These are phyloP conservation scores for Plasmodium ovale DNA, from an alignment of 169 alveolate species.

Conservation along the genomic window DNA sequence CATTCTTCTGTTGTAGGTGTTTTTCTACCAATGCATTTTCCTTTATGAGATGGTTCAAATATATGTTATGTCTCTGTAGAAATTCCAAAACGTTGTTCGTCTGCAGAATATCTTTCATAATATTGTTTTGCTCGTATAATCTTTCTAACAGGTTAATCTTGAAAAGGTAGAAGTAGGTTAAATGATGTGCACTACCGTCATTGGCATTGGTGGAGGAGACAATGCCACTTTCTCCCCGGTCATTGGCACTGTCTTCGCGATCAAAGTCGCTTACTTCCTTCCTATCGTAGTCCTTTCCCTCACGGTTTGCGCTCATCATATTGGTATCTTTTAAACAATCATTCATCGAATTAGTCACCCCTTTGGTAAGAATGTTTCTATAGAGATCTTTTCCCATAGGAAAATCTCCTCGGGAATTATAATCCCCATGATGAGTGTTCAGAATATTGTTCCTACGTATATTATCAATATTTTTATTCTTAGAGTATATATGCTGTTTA, in stretches of 20 bases:
- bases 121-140: conserved; percentile 43
- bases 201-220: background rate
- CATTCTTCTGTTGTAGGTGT: conserved; percentile 23
- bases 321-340: background rate
- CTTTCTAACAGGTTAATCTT: conserved; percentile 52
- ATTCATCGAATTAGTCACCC: background rate
- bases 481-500: conserved; percentile 17
- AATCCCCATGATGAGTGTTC: too few species aligned
- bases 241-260: background rate
- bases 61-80: conserved; percentile 20
- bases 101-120: conserved; percentile 35
- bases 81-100: conserved; percentile 35
- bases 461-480: background rate
- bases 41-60: conserved; percentile 42
- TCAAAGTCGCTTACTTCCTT: background rate
- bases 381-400: conserved; percentile 10
- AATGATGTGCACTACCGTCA: too few species aligned
- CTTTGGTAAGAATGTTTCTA: background rate
- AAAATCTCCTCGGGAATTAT: background rate
- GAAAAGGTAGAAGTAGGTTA: conserved; percentile 29
- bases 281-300: background rate
- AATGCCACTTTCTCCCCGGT: background rate
- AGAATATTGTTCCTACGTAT: background rate
- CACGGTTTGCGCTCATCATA: background rate
- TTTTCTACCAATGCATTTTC: conserved; percentile 51